A percentile compares a stretch with the other conserved stretches of the same genome.
Conservation (phyloP, 306 rosid species). For the Quercus dentata region DNA sequence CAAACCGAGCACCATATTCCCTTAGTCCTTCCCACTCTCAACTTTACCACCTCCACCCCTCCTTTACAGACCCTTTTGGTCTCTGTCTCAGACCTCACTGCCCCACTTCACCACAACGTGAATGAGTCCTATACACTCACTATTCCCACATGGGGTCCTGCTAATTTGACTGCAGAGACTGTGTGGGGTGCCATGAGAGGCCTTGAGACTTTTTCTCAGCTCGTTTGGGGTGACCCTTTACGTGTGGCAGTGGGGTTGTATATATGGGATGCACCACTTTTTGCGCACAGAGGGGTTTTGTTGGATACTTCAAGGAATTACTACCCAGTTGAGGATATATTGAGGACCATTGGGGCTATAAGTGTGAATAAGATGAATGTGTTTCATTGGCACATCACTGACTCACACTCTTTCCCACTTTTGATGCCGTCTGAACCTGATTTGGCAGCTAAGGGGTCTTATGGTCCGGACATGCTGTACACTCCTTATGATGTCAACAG, state of each 20-base stretch:
- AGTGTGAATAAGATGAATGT: conserved; percentile 79
- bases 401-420: conserved; percentile 80
- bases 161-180: conserved; percentile 40
- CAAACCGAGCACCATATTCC: conserved; percentile 63
- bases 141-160: conserved; percentile 25
- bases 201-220: conserved; percentile 76
- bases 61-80: conserved; percentile 43
- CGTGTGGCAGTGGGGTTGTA: conserved; percentile 42
- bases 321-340: conserved; percentile 47
- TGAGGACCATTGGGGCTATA: conserved; percentile 69
- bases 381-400: conserved; percentile 88
- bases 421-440: conserved; percentile 69
- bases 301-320: conserved; percentile 82
- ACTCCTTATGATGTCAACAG: conserved; percentile 48
- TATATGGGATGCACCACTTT: conserved; percentile 58
- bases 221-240: conserved; percentile 59
- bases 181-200: conserved; percentile 87
- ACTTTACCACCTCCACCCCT: conserved; percentile 28
- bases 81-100: conserved; percentile 26
- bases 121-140: conserved; percentile 72
- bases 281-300: conserved; percentile 53
- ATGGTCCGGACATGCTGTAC: conserved; percentile 63
- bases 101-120: conserved; percentile 52
- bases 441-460: conserved; percentile 70
- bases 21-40: conserved; percentile 26